Evolutionary conservation across 805 yeast species (phyloP).

Genomic region (Candida coleopterorum): DNA sequence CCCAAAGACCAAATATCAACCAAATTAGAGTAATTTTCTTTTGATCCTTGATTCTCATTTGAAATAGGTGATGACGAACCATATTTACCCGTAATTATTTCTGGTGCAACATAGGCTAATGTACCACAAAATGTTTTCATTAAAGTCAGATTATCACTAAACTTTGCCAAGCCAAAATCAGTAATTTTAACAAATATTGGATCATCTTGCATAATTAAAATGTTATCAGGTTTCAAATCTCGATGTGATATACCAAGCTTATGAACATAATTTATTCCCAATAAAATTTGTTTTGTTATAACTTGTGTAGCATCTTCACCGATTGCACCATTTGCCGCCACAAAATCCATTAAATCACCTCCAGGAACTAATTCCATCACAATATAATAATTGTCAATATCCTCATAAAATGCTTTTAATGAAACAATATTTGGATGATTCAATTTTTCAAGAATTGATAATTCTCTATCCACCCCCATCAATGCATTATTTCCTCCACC

Average conservation of each 20-base stretch:
- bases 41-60: conserved; percentile 6
- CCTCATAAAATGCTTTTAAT: conserved; percentile 82
- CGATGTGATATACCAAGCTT: conserved; percentile 89
- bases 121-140: conserved; percentile 98
- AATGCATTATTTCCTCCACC: conserved; percentile 47
- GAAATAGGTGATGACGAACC: conserved; percentile 26
- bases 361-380: conserved; percentile 97
- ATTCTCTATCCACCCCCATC: conserved; percentile 81
- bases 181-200: conserved; percentile 91
- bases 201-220: conserved; percentile 82
- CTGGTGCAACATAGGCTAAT: conserved; percentile 95
- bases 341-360: conserved; percentile 97
- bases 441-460: conserved; percentile 70
- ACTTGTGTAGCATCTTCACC: conserved; percentile 89
- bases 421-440: conserved; percentile 84
- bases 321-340: conserved; percentile 85
- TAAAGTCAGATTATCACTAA: conserved; percentile 74
- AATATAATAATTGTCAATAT: conserved; percentile 70
- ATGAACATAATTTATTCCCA: conserved; percentile 86
- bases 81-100: conserved; percentile 61
- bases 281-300: conserved; percentile 75
- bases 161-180: conserved; percentile 94
- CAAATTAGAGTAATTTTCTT: conserved; percentile 61
- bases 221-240: conserved; percentile 94
- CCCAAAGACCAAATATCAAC: conserved; percentile 99